Conservation (phyloP, 345 rosid genomes). For the Aethionema arabicum region DNA sequence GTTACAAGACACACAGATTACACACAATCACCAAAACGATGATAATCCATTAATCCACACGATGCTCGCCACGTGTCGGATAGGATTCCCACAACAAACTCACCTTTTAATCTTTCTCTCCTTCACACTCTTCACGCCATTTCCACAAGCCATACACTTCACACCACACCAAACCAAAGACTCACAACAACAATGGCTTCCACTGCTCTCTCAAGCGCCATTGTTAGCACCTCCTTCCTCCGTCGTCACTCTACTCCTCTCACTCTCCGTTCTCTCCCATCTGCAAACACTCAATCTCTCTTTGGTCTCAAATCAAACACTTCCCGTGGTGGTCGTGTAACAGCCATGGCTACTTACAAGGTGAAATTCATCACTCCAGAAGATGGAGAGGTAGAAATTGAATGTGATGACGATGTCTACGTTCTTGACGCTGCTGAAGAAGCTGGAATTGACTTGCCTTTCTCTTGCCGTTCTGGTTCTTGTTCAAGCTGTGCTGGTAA, state of each 20-base stretch:
- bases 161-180: neutral
- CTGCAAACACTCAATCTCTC: conserved; percentile 45
- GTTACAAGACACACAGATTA: conserved; percentile 23
- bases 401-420: conserved; percentile 59
- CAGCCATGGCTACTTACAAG: conserved; percentile 70
- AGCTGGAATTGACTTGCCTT: conserved; percentile 71
- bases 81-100: conserved; percentile 33
- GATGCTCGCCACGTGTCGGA: conserved; percentile 62
- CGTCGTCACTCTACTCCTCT: conserved; percentile 44
- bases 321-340: conserved; percentile 48
- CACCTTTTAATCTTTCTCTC: conserved; percentile 19
- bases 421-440: conserved; percentile 78
- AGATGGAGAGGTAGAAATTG: conserved; percentile 46
- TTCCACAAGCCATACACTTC: conserved; percentile 11
- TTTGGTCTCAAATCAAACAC: conserved; percentile 55
- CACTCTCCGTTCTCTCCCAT: conserved; percentile 51
- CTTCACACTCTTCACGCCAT: conserved; percentile 39
- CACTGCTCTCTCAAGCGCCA: conserved; percentile 64
- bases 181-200: conserved; percentile 41
- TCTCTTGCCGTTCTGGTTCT: conserved; percentile 95
- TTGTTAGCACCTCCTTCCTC: conserved; percentile 60
- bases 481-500: conserved; percentile 89
- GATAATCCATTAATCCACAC: conserved; percentile 48
- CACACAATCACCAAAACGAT: conserved; percentile 11
- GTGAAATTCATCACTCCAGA: conserved; percentile 77